phyloP scores from a whole-genome alignment of 306 rosid genomes.

The Arachis stenosperma region DNA sequence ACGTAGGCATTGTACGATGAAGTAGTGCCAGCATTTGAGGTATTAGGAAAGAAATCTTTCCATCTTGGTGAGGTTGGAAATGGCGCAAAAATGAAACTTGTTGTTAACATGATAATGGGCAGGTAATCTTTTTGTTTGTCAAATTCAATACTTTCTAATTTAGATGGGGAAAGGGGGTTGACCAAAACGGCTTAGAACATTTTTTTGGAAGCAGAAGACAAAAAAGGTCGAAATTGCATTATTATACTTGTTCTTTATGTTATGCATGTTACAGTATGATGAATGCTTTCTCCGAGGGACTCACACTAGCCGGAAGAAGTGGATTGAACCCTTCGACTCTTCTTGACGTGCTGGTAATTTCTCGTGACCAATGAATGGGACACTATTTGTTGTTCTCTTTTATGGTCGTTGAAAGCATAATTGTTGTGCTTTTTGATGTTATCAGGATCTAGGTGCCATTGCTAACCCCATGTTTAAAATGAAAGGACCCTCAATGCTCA shows the following conservation, averaged over 20 bases:
- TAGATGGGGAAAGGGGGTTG: background rate
- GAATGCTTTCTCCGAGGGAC: conserved; percentile 91
- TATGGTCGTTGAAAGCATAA: conserved; percentile 24
- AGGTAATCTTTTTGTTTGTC: conserved; percentile 53
- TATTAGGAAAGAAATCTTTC: conserved; percentile 84
- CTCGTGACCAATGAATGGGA: background rate
- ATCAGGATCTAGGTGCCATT: conserved; percentile 72
- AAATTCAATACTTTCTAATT: background rate
- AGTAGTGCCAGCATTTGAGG: conserved; percentile 67
- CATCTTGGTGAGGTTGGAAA: conserved; percentile 90
- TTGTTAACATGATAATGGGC: conserved; percentile 98
- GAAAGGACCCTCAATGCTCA: conserved; percentile 80
- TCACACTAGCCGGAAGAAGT: conserved; percentile 68
- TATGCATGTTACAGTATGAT: conserved; percentile 60
- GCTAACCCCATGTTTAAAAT: conserved; percentile 73
- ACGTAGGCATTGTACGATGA: conserved; percentile 70
- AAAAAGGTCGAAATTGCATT: conserved; percentile 21
- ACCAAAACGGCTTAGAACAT: conserved; percentile 8
- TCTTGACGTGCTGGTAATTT: conserved; percentile 79
- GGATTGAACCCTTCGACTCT: conserved; percentile 69
- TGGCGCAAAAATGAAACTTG: conserved; percentile 97
- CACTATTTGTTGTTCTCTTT: conserved; percentile 20
- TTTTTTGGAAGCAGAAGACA: conserved; percentile 21
- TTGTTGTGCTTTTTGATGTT: conserved; percentile 32
- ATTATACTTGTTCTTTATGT: conserved; percentile 19